Evolutionary conservation across 495 filamentous ascomycete species (phyloP), one percentile per base, ranked within the genome.

Genomic region (Podospora fimiseda): DNA sequence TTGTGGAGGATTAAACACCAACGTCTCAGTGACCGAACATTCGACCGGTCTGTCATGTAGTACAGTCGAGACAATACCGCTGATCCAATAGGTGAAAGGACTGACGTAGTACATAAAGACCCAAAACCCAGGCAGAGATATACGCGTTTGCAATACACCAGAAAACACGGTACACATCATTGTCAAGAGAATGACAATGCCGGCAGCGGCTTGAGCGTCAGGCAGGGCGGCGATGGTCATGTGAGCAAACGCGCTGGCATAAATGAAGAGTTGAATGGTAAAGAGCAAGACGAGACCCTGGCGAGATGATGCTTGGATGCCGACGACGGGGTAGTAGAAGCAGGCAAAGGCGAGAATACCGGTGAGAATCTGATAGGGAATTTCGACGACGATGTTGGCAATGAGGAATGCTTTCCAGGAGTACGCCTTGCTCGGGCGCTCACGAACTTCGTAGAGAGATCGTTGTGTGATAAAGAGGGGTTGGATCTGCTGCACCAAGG

Each of bases 351-450:
- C 73, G 33, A 86, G 52, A 8, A 83, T 74, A 11, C 76, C 82
- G 1, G 80, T 72, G 9, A 88, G 51, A 30, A 86, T 70, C 19
- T 81, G 77, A 59, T 83, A 90, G 0, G 87, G 86, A 9, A 91
- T 77, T 61, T 91, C 88, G 52, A 84, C 80, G n/a, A 85, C 21
- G 58, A 90, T 79, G 44, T 83, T 80, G 54, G 79, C 75, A 18
- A 84, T 75, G n/a, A 86, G 67, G 66, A 90, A 90, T 0, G 79
- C 80, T 9, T 73, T 67, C 87, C 87, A 90, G 22, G 77, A 80
- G 64, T 93, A 93, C 9, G 80, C 79, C 52, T 85, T 87, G 23
- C 77, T 80, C 8, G 79, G 80, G 2, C 78, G 71, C 65, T 93
- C 88, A 18, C 88, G 80, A 5, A 82, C 80, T 61, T 84, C 75